Conservation (phyloP, 2,329 filamentous ascomycete species). For the Blastomyces gilchristii region DNA sequence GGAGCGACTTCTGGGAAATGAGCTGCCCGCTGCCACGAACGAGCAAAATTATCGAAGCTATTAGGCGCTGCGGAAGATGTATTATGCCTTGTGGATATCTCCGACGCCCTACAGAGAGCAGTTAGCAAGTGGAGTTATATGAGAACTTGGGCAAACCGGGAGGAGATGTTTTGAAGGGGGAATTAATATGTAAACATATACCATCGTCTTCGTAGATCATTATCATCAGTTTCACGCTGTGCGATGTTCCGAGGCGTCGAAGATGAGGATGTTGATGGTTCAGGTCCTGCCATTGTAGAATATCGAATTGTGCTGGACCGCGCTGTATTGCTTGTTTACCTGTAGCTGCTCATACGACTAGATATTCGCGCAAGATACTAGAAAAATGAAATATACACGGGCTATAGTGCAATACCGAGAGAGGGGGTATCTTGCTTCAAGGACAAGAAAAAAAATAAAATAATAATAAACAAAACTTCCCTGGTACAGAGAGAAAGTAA, state of each 20-base stretch:
- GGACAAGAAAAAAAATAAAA: too few species aligned
- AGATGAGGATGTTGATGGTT: background rate
- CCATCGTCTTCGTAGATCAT: conserved; percentile 4
- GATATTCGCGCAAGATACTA: too few species aligned
- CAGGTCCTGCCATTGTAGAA: too few species aligned
- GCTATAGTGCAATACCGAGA: too few species aligned
- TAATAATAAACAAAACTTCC: too few species aligned
- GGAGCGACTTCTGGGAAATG: conserved; percentile 81
- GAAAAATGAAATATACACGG: too few species aligned
- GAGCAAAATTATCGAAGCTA: conserved; percentile 85
- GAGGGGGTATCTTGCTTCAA: too few species aligned
- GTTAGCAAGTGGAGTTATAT: background rate
- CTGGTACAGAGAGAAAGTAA: too few species aligned
- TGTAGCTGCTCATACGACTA: too few species aligned
- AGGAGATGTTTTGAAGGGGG: background rate
- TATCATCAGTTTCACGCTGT: background rate
- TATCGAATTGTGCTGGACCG: too few species aligned
- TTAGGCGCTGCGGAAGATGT: conserved; percentile 65
- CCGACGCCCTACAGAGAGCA: background rate
- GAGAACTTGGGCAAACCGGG: too few species aligned
- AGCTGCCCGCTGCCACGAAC: conserved; percentile 84
- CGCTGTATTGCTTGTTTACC: too few species aligned
- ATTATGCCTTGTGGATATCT: background rate
- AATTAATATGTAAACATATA: background rate
- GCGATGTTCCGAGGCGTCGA: background rate